Percentiles rank a stretch among this genome's conserved stretches.
Conservation (phyloP, 257 asterid species). For the Leptodermis oblonga region DNA sequence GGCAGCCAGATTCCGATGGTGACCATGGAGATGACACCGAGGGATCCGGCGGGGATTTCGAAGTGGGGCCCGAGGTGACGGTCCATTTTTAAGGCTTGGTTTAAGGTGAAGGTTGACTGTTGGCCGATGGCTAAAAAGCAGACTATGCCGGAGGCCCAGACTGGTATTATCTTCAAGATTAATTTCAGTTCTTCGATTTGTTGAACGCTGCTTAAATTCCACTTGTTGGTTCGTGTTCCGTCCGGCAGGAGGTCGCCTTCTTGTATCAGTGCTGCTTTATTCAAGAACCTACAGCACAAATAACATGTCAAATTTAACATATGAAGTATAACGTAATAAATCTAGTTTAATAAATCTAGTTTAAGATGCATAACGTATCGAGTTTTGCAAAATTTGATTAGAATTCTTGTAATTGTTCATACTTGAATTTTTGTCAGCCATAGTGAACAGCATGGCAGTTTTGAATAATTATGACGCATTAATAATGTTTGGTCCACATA, state of each 20-base stretch:
- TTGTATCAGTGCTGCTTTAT: conserved; percentile 59
- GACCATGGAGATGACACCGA: conserved; percentile 58
- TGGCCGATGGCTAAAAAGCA: conserved; percentile 67
- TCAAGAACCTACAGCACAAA: conserved; percentile 37
- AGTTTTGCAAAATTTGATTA: no score
- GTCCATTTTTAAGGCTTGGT: conserved; percentile 74
- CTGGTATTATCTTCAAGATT: conserved; percentile 52
- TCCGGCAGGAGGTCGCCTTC: conserved; percentile 52
- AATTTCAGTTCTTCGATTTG: conserved; percentile 74
- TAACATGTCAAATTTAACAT: background rate
- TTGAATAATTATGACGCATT: no score
- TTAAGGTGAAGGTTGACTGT: conserved; percentile 65
- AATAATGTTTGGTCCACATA: no score
- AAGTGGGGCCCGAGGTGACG: conserved; percentile 65
- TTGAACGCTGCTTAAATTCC: conserved; percentile 71
- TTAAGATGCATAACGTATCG: no score
- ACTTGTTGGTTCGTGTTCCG: conserved; percentile 36
- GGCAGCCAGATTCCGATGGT: conserved; percentile 71
- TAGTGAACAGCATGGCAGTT: no score
- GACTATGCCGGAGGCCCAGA: conserved; percentile 76
- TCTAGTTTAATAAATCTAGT: no score
- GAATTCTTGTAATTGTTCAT: no score
- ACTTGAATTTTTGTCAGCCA: no score
- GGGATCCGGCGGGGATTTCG: conserved; percentile 61
- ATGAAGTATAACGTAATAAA: no score